Base-by-base conservation (phyloP, 805 yeast genomes). In the Isabelozyma rhagii region DNA sequence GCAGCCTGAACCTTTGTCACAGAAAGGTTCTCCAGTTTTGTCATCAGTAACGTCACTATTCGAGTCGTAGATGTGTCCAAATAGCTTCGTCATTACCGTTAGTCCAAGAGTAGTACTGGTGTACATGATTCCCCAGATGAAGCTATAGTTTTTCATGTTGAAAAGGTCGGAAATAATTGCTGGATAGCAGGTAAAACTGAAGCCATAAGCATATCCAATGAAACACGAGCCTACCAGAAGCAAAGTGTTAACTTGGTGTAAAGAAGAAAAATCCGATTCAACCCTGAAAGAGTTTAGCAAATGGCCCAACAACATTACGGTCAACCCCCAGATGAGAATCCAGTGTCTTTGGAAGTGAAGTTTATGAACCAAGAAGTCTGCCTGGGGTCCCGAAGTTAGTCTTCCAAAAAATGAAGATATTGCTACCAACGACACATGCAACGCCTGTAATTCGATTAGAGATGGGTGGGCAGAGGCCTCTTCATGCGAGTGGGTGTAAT, bases 181-280 rank as follows among this genome's bases (percentile, higher is more conserved):
- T 2, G 73, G 73, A 47, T 62, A 68, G 47, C 68, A 55, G 2
- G 72, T 58, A 48, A 68, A 68, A 44, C 65, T 56, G 45, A 68
- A 68, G 3, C 73, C 73, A 52, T 68, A 68, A 8, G 72, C 66
- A 43, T 57, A 68, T 1, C 73, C 73, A 40, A 68, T 64, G 25
- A 63, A 43, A 47, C 59, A 53, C 3, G 72, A 66, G 8, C 58
- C 55, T 11, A 62, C 47, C 56, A 58, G 51, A n/a, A 68, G 50
- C 17, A 51, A 55, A 5, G 53, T 43, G 41, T 65, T 62, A 10
- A 57, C 58, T 3, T 47, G 41, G 4, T 45, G 14, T 29, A 66
- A 48, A 9, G 45, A 45, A 21, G 47, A 15, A 21, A 55, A 50
- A 44, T 56, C 44, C 2, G 43, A 6, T 28, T 50, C 54, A 9